Conservation (phyloP, 2,329 filamentous ascomycete species). For the Microdochium trichocladiopsis region DNA sequence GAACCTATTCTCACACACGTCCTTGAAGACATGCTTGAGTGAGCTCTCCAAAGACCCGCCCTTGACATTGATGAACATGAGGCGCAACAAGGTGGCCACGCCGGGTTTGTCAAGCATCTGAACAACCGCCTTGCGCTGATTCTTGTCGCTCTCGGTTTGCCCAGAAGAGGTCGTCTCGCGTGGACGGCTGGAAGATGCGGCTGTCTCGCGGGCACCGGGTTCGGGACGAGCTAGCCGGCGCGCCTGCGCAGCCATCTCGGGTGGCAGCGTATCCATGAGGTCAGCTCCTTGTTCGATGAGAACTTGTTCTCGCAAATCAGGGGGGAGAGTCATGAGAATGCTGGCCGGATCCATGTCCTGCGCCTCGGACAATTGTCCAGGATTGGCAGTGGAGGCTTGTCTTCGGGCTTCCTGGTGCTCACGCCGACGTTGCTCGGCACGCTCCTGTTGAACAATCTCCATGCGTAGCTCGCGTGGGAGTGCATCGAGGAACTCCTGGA, state of each 20-base stretch:
- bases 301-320: slow-evolving; percentile 75
- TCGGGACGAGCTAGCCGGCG: slow-evolving; percentile 52
- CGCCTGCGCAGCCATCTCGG: slow-evolving; percentile 80
- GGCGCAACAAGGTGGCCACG: slow-evolving; percentile 88
- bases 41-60: slow-evolving; percentile 79
- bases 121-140: slow-evolving; percentile 72
- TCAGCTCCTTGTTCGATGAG: slow-evolving; percentile 89
- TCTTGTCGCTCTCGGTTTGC: slow-evolving; percentile 41
- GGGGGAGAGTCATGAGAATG: slow-evolving; percentile 85
- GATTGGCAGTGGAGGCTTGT: slow-evolving; percentile 40
- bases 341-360: slow-evolving; percentile 86
- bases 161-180: slow-evolving; percentile 14
- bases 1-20: slow-evolving; percentile 94
- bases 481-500: slow-evolving; percentile 89
- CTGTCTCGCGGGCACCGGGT: slow-evolving; percentile 33
- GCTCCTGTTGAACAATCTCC: slow-evolving; percentile 87
- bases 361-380: slow-evolving; percentile 41
- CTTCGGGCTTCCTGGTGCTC: slow-evolving; percentile 77
- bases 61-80: slow-evolving; percentile 90
- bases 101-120: slow-evolving; percentile 97
- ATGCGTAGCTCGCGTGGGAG: slow-evolving; percentile 83
- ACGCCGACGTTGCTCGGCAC: slow-evolving; percentile 77
- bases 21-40: slow-evolving; percentile 79
- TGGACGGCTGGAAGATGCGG: slow-evolving; percentile 13
- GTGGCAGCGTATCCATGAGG: slow-evolving; percentile 74